Evolutionary conservation across 2,329 filamentous ascomycete species (phyloP).

Genomic region (Simplicillium aogashimaense): DNA sequence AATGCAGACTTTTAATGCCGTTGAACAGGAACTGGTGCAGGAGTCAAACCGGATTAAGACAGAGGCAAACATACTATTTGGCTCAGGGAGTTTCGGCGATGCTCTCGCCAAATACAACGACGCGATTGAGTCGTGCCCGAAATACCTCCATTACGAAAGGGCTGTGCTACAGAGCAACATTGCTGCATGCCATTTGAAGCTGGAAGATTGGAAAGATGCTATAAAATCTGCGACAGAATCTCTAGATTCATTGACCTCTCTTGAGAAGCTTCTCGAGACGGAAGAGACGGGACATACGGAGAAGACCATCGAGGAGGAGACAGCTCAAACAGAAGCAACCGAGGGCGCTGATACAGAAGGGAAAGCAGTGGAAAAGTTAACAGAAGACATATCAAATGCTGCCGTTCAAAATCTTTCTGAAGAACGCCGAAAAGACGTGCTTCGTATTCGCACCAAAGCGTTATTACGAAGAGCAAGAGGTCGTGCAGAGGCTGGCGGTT

Average conservation of each 20-base stretch:
- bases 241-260: conserved; percentile 59
- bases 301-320: conserved; percentile 31
- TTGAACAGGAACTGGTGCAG: conserved; percentile 49
- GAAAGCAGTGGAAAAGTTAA: conserved; percentile 15
- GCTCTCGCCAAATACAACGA: conserved; percentile 78
- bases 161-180: conserved; percentile 85
- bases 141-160: conserved; percentile 78
- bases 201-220: conserved; percentile 77
- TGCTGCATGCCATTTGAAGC: conserved; percentile 77
- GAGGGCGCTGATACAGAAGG: not conserved
- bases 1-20: not conserved
- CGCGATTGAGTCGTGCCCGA: conserved; percentile 68
- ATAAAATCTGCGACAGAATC: conserved; percentile 63
- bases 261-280: conserved; percentile 29
- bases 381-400: conserved; percentile 26
- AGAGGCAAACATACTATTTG: conserved; percentile 73
- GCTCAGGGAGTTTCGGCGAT: conserved; percentile 57
- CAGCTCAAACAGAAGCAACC: conserved; percentile 19
- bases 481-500: conserved; percentile 60
- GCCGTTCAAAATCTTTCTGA: conserved; percentile 5
- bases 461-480: conserved; percentile 71
- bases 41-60: conserved; percentile 67
- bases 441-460: conserved; percentile 72
- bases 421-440: conserved; percentile 44
- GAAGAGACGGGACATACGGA: conserved; percentile 34